Base-by-base conservation (phyloP, 306 rosid genomes). In the Acacia confusa region DNA sequence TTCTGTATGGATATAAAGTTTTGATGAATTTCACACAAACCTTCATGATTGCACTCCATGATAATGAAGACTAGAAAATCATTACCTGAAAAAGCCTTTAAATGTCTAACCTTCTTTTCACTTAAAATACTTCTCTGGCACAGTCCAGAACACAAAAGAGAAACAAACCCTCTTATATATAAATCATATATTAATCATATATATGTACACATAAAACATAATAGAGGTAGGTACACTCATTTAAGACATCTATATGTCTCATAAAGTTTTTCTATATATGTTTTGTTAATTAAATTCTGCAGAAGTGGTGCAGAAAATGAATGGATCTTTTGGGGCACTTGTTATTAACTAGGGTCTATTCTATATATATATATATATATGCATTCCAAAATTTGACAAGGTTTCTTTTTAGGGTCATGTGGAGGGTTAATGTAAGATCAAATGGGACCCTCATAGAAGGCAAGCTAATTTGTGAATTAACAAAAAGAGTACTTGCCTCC, bases 11-110 rank as follows among this genome's bases (percentile, higher is more conserved):
- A 53, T 50, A 53, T 53, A 53, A 71, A 79, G 48, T 60, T 80
- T 85, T 58, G 75, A 78, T 85, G 88, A 89, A 86, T 80, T 86
- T 88, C 86, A 84, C 79, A 91, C 86, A 85, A 75, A 70, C 85
- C 83, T 84, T 71, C 89, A 88, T 85, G 86, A 87, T 86, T 88
- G 75, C 88, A 67, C 32, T 17, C 43, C 85, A 81, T 82, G 68
- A 90, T 19, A 2, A 55, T 86, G 76, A 68, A 85, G 74, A 82
- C 78, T 72, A 78, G 13, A 50, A 50, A 50, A 47, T 47, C n/a
- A 6, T 50, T 50, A 50, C 6, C 17, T 50, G 5, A 6, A 50
- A 48, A 50, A 50, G 57, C 9, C 57, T 50, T 50, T 15, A 43
- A 50, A 16, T 50, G 6, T 50, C 57, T 50, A 50, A 50, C 57